These are phyloP conservation scores for Aureobasidium sp. DNA, from an alignment of 2,329 filamentous ascomycete genomes.

Conservation along the genomic window DNA sequence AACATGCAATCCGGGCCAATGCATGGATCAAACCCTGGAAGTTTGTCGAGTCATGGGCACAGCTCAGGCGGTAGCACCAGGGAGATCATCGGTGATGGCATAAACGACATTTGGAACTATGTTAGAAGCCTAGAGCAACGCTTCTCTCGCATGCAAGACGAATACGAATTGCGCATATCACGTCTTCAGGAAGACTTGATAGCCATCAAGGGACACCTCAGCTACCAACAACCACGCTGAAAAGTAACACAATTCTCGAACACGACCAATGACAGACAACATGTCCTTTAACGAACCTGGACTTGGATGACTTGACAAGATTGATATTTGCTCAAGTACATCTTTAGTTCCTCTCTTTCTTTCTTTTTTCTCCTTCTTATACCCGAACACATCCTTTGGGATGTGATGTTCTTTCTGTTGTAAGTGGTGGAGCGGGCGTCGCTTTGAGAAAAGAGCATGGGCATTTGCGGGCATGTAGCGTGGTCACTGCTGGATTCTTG, in stretches of 20 bases:
- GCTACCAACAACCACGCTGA: conserved; percentile 8
- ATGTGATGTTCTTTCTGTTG: conserved; percentile 11
- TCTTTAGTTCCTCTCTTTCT: neutral
- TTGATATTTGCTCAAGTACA: neutral
- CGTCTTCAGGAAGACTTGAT: conserved; percentile 40
- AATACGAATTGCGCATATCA: conserved; percentile 39
- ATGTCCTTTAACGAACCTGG: conserved; percentile 2
- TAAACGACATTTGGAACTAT: conserved; percentile 55
- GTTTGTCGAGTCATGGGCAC: conserved; percentile 45
- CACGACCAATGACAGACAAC: neutral
- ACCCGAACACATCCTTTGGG: conserved; percentile 2
- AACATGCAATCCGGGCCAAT: conserved; percentile 22
- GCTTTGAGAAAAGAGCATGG: neutral
- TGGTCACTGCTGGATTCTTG: neutral
- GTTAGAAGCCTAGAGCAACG: conserved; percentile 60
- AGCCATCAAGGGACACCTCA: conserved; percentile 23
- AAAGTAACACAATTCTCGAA: neutral
- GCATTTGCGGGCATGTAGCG: neutral
- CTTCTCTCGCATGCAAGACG: conserved; percentile 40
- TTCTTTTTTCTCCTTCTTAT: neutral
- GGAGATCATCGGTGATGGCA: conserved; percentile 56
- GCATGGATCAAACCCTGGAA: conserved; percentile 43
- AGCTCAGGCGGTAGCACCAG: conserved; percentile 55
- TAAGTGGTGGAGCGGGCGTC: neutral
- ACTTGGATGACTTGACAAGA: neutral